Percentiles rank a stretch among this genome's conserved stretches.
Evolutionary conservation across 2,329 filamentous ascomycete species (phyloP).

Genomic region (Periconia sp.): DNA sequence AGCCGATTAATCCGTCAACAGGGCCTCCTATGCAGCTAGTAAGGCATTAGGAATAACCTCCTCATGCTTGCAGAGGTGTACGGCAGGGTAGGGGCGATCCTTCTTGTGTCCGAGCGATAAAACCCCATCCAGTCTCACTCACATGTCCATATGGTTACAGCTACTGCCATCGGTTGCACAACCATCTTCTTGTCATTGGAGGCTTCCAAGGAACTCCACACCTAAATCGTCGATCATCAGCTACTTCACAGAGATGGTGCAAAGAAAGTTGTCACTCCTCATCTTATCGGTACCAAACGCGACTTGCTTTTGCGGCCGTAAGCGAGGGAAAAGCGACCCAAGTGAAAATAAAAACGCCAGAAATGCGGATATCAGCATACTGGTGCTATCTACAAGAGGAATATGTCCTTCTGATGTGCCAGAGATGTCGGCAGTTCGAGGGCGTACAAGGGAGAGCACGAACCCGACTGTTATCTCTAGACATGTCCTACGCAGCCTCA

Average conservation of each 20-base stretch:
- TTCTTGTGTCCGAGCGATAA: constrained; percentile 16
- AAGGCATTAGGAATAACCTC: constrained; percentile 12
- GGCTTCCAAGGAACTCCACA: not conserved
- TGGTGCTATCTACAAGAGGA: constrained; percentile 4
- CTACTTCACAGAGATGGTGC: not conserved
- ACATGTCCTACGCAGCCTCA: not conserved
- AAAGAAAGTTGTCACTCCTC: constrained; percentile 2
- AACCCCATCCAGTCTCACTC: not conserved
- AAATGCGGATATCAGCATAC: constrained; percentile 27
- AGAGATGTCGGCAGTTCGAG: not conserved
- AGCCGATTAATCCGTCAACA: constrained; percentile 19
- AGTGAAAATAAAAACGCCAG: constrained; percentile 11
- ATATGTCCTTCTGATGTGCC: constrained; percentile 3
- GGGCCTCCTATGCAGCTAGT: constrained; percentile 19
- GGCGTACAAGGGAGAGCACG: not conserved
- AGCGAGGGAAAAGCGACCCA: constrained; percentile 6
- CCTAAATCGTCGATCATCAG: constrained; percentile 12
- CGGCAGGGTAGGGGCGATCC: not conserved
- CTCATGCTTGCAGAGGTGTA: not conserved
- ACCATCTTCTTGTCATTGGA: not conserved
- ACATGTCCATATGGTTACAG: constrained; percentile 13
- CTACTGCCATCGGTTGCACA: constrained; percentile 25
- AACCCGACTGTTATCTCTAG: not conserved
- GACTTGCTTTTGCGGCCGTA: constrained; percentile 11
- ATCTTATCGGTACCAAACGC: constrained; percentile 13